phyloP scores from a whole-genome alignment of 1,284 basidiomycete species.

The Xerocomus minutiporus region DNA sequence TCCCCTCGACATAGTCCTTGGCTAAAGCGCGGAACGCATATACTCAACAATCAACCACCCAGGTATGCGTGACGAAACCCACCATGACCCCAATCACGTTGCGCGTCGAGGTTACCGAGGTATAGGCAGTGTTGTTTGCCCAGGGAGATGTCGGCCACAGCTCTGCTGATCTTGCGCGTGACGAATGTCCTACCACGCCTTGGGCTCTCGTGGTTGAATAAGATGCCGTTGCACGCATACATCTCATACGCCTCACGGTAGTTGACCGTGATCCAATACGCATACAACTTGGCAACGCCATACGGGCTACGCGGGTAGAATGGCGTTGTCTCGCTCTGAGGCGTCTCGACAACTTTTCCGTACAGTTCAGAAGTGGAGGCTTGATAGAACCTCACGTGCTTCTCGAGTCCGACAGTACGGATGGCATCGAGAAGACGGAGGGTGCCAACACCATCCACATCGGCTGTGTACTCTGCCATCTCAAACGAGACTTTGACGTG shows the following conservation, averaged over 20 bases:
- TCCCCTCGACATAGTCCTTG: slow-evolving; percentile 86
- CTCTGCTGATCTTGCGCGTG: slow-evolving; percentile 87
- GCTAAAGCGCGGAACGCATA: slow-evolving; percentile 39
- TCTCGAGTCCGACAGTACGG: slow-evolving; percentile 84
- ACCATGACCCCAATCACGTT: slow-evolving; percentile 95
- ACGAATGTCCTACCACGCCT: slow-evolving; percentile 89
- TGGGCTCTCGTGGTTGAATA: slow-evolving; percentile 94
- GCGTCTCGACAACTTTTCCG: slow-evolving; percentile 87
- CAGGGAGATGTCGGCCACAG: slow-evolving; percentile 82
- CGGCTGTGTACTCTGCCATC: slow-evolving; percentile 94
- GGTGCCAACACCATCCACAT: slow-evolving; percentile 88
- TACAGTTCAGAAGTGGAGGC: slow-evolving; percentile 93
- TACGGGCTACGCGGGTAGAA: slow-evolving; percentile 93
- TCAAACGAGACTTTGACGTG: slow-evolving; percentile 97
- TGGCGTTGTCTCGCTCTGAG: slow-evolving; percentile 87
- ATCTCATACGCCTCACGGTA: slow-evolving; percentile 91
- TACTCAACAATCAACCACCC: slow-evolving; percentile 8
- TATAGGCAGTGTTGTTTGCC: slow-evolving; percentile 85
- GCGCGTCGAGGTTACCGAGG: slow-evolving; percentile 86
- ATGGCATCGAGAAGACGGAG: slow-evolving; percentile 89
- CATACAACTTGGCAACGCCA: slow-evolving; percentile 86
- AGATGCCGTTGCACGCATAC: slow-evolving; percentile 86
- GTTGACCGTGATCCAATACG: slow-evolving; percentile 87
- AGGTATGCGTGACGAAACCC: slow-evolving; percentile 21
- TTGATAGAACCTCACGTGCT: slow-evolving; percentile 86